Evolutionary conservation across 2,329 filamentous ascomycete species (phyloP), one percentile per base, ranked within the genome.

Genomic region (Claviceps pazoutovae): DNA sequence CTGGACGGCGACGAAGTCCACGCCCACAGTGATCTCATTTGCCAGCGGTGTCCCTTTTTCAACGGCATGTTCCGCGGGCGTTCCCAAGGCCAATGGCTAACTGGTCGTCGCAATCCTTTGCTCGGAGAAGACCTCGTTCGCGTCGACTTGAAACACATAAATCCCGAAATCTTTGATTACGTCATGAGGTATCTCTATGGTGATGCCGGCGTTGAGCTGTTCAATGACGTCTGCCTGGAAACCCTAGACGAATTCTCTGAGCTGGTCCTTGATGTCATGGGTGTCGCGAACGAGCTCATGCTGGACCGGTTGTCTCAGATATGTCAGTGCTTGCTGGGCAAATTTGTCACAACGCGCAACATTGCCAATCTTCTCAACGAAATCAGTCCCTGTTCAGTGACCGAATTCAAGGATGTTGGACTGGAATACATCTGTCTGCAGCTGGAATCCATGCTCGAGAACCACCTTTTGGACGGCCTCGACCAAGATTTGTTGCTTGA

Each of bases 251-350:
- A 89, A 46, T 89, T 95, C 56, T 80, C 90, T 4, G 89, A 97
- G 59, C 72, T 93, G n/a, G 76, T 96, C 8, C 78, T 97, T 69
- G 89, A 95, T 59, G 86, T 97, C 45, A 84, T 97, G 77, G 82
- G 82, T 52, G 84, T 88, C 50, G 88, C 90, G 13, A 93, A 98
- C 62, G 91, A 98, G 66, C 71, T 98, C 53, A 96, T 98, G 90
- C 76, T 98, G 46, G 89, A 96, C 63, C 79, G 90, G 6, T 71
- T 98, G 5, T 88, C 88, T 5, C 87, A 95, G 64, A 82, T 94
- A 30, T 97, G 93, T 64, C 93, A 98, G 64, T 82, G 79, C 53
- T 70, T 89, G 21, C 78, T 97, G 54, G 90, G 89, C 38, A 80
- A 79, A 48, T 94, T 93, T 67, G 84, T 89, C n/a, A 88, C 81